phyloP scores from a whole-genome alignment of 805 yeast genomes.

The Starmerella sirachaensis region DNA sequence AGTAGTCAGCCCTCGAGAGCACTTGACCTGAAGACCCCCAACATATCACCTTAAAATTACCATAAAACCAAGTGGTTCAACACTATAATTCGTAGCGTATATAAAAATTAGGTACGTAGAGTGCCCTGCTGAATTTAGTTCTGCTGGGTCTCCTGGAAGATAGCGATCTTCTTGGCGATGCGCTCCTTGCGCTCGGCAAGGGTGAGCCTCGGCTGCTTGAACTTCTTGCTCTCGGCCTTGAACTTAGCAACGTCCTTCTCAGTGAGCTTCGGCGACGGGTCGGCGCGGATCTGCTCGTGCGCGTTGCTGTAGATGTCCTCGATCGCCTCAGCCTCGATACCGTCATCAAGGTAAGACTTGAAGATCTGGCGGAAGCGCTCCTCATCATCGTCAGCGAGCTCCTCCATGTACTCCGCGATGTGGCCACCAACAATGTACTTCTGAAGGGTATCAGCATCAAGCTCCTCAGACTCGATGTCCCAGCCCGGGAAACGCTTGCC shows the following conservation, averaged over 20 bases:
- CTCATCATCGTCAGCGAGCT: slow-evolving; percentile 99
- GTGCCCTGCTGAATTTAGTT: slow-evolving; percentile 1
- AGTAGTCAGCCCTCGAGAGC: too few relatives aligned
- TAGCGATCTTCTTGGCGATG: slow-evolving; percentile 88
- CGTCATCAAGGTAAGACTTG: slow-evolving; percentile 94
- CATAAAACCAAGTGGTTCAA: too few relatives aligned
- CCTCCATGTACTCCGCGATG: slow-evolving; percentile 99
- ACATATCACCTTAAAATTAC: too few relatives aligned
- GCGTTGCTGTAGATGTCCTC: slow-evolving; percentile 94
- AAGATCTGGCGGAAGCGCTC: slow-evolving; percentile 95
- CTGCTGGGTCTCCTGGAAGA: slow-evolving; percentile 33
- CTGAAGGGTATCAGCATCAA: slow-evolving; percentile 94
- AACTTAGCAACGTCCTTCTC: slow-evolving; percentile 94
- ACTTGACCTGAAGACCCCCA: too few relatives aligned
- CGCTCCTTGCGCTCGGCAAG: slow-evolving; percentile 80
- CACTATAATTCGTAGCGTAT: not conserved
- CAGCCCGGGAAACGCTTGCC: slow-evolving; percentile 99
- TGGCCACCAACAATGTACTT: slow-evolving; percentile 99
- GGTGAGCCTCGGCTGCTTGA: slow-evolving; percentile 79
- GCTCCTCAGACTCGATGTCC: slow-evolving; percentile 97
- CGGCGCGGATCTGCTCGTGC: slow-evolving; percentile 90
- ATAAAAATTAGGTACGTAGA: not conserved
- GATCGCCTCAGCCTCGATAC: slow-evolving; percentile 89
- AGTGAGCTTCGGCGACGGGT: slow-evolving; percentile 83
- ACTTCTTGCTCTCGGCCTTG: slow-evolving; percentile 93